Base-by-base conservation (phyloP, 1,284 basidiomycete species). In the Melanopsichium pennsylvanicum region DNA sequence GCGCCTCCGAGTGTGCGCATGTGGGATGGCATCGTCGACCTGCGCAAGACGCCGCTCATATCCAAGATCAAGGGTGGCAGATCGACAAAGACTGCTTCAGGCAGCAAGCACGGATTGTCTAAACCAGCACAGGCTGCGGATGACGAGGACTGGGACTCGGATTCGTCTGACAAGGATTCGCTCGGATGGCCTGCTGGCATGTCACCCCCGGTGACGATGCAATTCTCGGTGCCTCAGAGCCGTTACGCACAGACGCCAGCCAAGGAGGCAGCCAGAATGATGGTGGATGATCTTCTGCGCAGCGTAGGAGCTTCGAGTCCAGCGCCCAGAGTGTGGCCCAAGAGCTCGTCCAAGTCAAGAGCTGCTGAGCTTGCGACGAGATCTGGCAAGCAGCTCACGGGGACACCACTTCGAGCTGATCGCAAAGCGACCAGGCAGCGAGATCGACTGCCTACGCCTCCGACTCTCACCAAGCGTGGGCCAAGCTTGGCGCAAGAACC, bases 181-280 rank as follows among this genome's bases (percentile, higher is more conserved):
- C 56, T 80, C 13, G 71, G 86, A 33, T 74, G 82, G 45, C 82
- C 85, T 33, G 79, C 80, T 29, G 89, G 89, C 38, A 90, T 93
- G 89, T 93, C 91, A 0, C 91, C 93, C 2, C 91, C 91, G 2
- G 86, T 89, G 4, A 89, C 90, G 51, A 88, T 93, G 86, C 89
- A 88, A 23, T 92, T 91, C 57, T 88, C 88, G 2, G 86, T 88
- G n/a, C 88, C 89, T 0, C 85, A 87, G 9, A 85, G 86, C 47
- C 86, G 84, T 39, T 84, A 91, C 18, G 86, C 86, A 8, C 85
- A 84, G 50, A 85, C 85, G n/a, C 85, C 82, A 0, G 78, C 71
- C n/a, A 77, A 78, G 40, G 75, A 81, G 42, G 79, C 78, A 7
- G 75, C 81, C 41, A 60, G 49, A 41, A 55, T 74, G 42, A 67